Evolutionary conservation across 2,329 filamentous ascomycete species (phyloP), one percentile per base, ranked within the genome.

Genomic region (Fusarium lateritium): DNA sequence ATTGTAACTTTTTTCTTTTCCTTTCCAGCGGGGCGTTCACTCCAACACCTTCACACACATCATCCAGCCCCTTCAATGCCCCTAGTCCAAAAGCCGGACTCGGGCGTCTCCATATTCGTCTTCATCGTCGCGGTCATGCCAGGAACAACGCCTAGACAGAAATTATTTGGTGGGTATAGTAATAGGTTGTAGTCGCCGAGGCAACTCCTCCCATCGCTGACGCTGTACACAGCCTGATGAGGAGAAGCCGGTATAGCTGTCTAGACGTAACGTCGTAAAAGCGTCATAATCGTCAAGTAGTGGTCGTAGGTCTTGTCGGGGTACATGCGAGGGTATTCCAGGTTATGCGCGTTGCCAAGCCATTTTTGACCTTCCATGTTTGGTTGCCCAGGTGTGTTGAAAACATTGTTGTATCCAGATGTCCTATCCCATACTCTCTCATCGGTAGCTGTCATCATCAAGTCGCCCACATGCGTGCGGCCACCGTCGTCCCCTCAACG

Each of bases 201-300:
- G 76, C 76, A 75, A 75, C 75, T 72, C 72, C 70, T 67, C 66
- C 71, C 73, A 72, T 73, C 60, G 76, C 75, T 71, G 73, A 68
- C 70, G 69, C 63, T 68, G 70, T 71, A 71, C 68, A 75, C 75
- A 75, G 74, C 69, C 71, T 74, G 67, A 69, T 67, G 68, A 74
- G 70, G 67, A 75, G 66, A 73, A 73, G 78, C 75, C 72, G 75
- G 75, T 76, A 75, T 78, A 77, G 78, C 78, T 81, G 79, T 82
- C 80, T 82, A 82, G 80, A 82, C 80, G 78, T 82, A 77, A 81
- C 76, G 78, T 82, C 80, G 78, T 82, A 77, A 82, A 81, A 81
- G 78, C 79, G 78, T 81, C 79, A 78, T 81, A 78, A 80, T 82
- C 80, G 79, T 82, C 80, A 82, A 79, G 77, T 77, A 77, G 72